Conservation (phyloP, 2,329 filamentous ascomycete genomes). For the Zarea fungicola region DNA sequence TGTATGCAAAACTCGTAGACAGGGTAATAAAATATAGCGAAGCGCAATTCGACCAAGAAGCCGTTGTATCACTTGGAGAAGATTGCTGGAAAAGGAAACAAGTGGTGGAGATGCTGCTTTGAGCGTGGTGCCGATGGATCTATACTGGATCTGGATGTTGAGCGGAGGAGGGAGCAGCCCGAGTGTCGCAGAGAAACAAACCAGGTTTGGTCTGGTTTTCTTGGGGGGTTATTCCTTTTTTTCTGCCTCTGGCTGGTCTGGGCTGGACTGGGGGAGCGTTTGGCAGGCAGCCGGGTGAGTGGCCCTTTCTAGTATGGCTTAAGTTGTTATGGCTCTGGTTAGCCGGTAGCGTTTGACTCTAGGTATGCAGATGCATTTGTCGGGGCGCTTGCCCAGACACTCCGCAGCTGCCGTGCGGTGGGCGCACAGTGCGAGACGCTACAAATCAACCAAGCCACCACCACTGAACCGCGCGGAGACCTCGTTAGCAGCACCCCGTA, state of each 20-base stretch:
- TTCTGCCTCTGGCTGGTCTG: conserved; percentile 17
- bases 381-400: conserved; percentile 23
- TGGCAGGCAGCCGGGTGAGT: conserved; percentile 3
- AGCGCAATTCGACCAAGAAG: conserved; percentile 5
- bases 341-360: conserved; percentile 17
- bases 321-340: conserved; percentile 18
- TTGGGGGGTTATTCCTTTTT: conserved; percentile 29
- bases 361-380: conserved; percentile 23
- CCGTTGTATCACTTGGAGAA: conserved; percentile 37
- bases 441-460: no score
- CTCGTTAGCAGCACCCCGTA: no score
- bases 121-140: conserved; percentile 60
- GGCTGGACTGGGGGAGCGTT: background rate
- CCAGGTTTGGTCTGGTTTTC: conserved; percentile 43
- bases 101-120: conserved; percentile 60
- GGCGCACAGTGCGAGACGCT: background rate
- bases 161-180: conserved; percentile 43
- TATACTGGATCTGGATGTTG: conserved; percentile 60
- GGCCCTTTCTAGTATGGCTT: conserved; percentile 26
- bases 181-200: conserved; percentile 44
- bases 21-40: conserved; percentile 6
- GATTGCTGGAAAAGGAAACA: conserved; percentile 44
- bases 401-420: conserved; percentile 1
- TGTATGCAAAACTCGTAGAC: conserved; percentile 13
- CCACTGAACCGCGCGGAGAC: no score